A percentile compares a stretch with the other conserved stretches of the same genome.
These are phyloP conservation scores for Sporothrix brasiliensis DNA, from an alignment of 2,329 filamentous ascomycete genomes.

Conservation along the genomic window DNA sequence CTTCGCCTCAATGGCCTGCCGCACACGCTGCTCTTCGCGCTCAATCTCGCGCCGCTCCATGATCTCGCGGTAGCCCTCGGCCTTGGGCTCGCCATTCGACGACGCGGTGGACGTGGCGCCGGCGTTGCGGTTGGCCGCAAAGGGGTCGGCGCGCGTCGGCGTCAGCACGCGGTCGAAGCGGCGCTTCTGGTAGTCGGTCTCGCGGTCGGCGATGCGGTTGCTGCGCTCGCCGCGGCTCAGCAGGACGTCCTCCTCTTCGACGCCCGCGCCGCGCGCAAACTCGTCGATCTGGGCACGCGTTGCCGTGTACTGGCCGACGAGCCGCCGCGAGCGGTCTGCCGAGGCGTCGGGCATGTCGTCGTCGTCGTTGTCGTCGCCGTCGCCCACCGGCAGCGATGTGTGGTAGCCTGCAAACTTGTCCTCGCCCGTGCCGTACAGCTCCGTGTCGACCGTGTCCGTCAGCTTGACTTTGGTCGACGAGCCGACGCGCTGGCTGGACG, in stretches of 20 bases:
- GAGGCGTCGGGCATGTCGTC: constrained; percentile 59
- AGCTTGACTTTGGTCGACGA: constrained; percentile 86
- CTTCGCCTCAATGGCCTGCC: constrained; percentile 76
- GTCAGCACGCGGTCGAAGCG: constrained; percentile 86
- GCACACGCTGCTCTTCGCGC: constrained; percentile 87
- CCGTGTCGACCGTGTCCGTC: constrained; percentile 84
- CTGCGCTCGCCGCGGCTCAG: constrained; percentile 81
- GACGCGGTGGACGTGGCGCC: constrained; percentile 55
- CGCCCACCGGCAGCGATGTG: constrained; percentile 77
- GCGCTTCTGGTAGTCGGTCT: constrained; percentile 97
- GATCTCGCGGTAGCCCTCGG: constrained; percentile 81
- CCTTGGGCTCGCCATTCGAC: constrained; percentile 51
- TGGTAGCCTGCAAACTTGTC: constrained; percentile 91
- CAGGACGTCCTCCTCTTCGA: constrained; percentile 90
- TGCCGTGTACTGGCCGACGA: constrained; percentile 95
- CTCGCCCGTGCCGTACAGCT: constrained; percentile 74
- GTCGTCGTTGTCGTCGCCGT: constrained; percentile 66
- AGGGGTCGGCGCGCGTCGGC: constrained; percentile 82
- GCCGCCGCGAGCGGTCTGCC: constrained; percentile 69
- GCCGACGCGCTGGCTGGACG: constrained; percentile 78
- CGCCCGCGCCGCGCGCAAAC: constrained; percentile 80
- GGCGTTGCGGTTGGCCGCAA: constrained; percentile 72
- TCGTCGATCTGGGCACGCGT: constrained; percentile 91
- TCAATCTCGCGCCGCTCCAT: constrained; percentile 92
- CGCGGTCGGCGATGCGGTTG: constrained; percentile 85